Conservation (phyloP, 352 stramenopile genomes). For the Paralagenidium karlingii region DNA sequence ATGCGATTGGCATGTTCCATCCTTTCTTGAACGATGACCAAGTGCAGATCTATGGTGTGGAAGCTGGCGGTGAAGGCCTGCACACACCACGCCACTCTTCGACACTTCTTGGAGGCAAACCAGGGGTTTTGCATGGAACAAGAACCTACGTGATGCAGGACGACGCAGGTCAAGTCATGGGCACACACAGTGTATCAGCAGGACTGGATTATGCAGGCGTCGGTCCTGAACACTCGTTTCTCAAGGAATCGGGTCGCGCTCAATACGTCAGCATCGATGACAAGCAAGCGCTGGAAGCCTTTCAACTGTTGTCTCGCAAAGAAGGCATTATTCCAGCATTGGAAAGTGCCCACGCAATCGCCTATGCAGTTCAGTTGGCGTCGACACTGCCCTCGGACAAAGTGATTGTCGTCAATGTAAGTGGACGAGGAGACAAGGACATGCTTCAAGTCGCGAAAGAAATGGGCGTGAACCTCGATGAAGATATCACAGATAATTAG, state of each 20-base stretch:
- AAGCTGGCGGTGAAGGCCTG: conserved; percentile 92
- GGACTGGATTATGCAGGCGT: conserved; percentile 97
- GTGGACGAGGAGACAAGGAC: conserved; percentile 97
- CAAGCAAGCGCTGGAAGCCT: conserved; percentile 92
- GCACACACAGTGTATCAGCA: conserved; percentile 93
- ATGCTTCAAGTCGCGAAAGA: conserved; percentile 97
- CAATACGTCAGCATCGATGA: conserved; percentile 96
- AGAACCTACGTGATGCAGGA: conserved; percentile 98
- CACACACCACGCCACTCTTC: conserved; percentile 87
- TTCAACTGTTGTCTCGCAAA: conserved; percentile 90
- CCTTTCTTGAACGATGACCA: conserved; percentile 91
- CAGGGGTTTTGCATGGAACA: conserved; percentile 95
- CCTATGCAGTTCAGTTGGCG: conserved; percentile 89
- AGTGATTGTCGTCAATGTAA: conserved; percentile 96
- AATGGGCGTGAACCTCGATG: conserved; percentile 87
- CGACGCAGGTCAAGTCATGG: conserved; percentile 88
- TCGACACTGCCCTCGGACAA: conserved; percentile 79
- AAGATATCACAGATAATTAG: conserved; percentile 64
- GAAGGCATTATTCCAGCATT: conserved; percentile 98
- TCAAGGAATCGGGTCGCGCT: conserved; percentile 93
- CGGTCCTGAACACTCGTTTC: conserved; percentile 93
- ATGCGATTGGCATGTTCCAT: conserved; percentile 99
- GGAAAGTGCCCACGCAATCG: conserved; percentile 94
- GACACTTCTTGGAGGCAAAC: conserved; percentile 88
- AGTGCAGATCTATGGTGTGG: conserved; percentile 92